Evolutionary conservation across 2,329 filamentous ascomycete species (phyloP).

Genomic region (Talaromyces sp.): DNA sequence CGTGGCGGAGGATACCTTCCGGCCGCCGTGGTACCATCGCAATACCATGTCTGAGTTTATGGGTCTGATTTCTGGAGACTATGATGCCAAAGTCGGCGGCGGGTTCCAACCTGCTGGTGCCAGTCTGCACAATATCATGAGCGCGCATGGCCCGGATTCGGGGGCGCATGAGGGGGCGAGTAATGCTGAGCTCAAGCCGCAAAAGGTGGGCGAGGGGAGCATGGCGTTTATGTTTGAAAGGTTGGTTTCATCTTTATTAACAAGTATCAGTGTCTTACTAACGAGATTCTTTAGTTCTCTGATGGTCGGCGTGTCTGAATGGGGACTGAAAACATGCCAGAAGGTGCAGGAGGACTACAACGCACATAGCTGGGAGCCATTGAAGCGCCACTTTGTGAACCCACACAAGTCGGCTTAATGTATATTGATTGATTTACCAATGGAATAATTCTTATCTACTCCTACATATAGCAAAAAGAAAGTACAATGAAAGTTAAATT

Average conservation of each 20-base stretch:
- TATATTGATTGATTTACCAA: background rate
- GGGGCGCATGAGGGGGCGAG: constrained; percentile 53
- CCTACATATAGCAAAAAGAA: background rate
- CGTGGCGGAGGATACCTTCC: constrained; percentile 56
- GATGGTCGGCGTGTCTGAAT: constrained; percentile 69
- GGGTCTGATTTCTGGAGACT: constrained; percentile 58
- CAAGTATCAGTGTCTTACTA: background rate
- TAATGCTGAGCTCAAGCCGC: constrained; percentile 49
- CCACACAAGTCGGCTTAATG: constrained; percentile 22
- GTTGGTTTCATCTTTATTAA: constrained; percentile 17
- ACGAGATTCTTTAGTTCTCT: constrained; percentile 40
- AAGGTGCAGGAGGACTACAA: constrained; percentile 72
- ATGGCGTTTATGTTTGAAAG: constrained; percentile 64
- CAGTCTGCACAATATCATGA: constrained; percentile 67
- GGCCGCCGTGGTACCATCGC: constrained; percentile 60
- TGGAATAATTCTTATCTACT: background rate
- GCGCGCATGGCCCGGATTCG: constrained; percentile 58
- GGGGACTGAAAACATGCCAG: constrained; percentile 64
- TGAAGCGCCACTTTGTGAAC: constrained; percentile 59
- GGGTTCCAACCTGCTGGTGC: constrained; percentile 59
- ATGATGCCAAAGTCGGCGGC: constrained; percentile 54
- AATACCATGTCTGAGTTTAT: constrained; percentile 64
- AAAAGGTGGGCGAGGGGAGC: constrained; percentile 55
- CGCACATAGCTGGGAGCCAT: constrained; percentile 71
- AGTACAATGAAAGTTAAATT: no score